Base-by-base conservation (phyloP, 495 filamentous ascomycete genomes). In the Acidiella bohemica region DNA sequence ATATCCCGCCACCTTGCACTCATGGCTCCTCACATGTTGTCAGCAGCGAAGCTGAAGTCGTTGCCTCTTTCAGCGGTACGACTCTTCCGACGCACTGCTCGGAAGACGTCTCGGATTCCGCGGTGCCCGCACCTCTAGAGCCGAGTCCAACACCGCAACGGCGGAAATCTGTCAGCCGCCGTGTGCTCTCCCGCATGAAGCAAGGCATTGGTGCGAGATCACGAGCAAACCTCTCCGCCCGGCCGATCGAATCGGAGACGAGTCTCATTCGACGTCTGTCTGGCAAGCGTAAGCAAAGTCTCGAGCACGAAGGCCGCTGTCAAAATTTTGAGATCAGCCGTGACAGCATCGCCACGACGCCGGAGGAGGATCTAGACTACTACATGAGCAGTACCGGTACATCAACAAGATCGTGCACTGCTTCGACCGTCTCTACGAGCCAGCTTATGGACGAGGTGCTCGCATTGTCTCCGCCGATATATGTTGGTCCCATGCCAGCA, bases 151-250 rank as follows among this genome's bases (percentile, higher is more conserved):
- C n/a, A n/a, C n/a, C n/a, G 36, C 36, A 49, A 32, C 36, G 52
- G 4, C 49, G 50, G 13, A 45, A 44, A 18, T 53, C 50, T 2
- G 47, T 53, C 18, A 51, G 47, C 25, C 50, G 44, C 6, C 39
- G 53, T 11, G 46, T 56, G 47, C 35, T 56, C 2, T 46, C 51
- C 7, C 53, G 33, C 36, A 44, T 56, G 7, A 45, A 46, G 36
- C 43, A 48, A 41, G 51, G 53, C 22, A 42, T 56, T 24, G 26
- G 14, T 11, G 47, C 30, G 17, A 43, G 40, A 21, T 40, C 47
- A 10, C 49, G 42, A 35, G 28, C 18, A 13, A 40, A 42, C 11
- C 36, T 26, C 5, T 39, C 39, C 27, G 36, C 44, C 18, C 32
- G 39, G 9, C 28, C 45, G 17, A 35, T 30, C 13, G 43, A 46